Conservation (phyloP, 192 early-diverging fungal species). For the Linnemannia zychae region DNA sequence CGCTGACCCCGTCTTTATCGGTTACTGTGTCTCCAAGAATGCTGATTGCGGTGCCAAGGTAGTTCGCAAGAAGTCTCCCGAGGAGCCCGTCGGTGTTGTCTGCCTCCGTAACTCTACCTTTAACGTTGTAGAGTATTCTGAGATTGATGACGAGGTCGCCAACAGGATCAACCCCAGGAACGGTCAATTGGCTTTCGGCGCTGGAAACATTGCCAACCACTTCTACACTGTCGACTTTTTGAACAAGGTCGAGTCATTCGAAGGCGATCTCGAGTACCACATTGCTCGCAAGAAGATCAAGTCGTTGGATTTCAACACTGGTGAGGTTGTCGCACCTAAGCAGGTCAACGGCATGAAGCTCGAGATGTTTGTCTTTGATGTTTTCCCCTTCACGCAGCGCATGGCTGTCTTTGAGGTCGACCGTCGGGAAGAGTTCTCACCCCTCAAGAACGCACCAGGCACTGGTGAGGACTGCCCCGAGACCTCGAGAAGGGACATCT, state of each 20-base stretch:
- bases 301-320: constrained; percentile 83
- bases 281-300: constrained; percentile 99
- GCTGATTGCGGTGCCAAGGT: constrained; percentile 97
- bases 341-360: constrained; percentile 98
- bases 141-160: constrained; percentile 86
- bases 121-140: constrained; percentile 97
- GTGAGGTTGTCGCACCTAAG: constrained; percentile 76
- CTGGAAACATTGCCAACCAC: constrained; percentile 99
- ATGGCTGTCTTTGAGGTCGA: constrained; percentile 95
- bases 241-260: constrained; percentile 85
- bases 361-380: constrained; percentile 99
- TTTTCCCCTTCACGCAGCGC: constrained; percentile 90
- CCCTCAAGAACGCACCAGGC: constrained; percentile 97
- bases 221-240: constrained; percentile 96
- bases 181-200: constrained; percentile 85
- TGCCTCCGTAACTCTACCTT: constrained; percentile 87
- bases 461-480: constrained; percentile 91
- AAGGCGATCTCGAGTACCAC: constrained; percentile 92
- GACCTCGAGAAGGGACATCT: constrained; percentile 91
- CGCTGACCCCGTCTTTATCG: constrained; percentile 96
- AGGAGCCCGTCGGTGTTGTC: constrained; percentile 96
- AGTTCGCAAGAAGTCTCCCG: constrained; percentile 88
- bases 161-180: constrained; percentile 72
- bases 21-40: constrained; percentile 89
- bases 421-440: constrained; percentile 96